phyloP scores from a whole-genome alignment of 352 stramenopile genomes.

The Aphanomyces astaci region DNA sequence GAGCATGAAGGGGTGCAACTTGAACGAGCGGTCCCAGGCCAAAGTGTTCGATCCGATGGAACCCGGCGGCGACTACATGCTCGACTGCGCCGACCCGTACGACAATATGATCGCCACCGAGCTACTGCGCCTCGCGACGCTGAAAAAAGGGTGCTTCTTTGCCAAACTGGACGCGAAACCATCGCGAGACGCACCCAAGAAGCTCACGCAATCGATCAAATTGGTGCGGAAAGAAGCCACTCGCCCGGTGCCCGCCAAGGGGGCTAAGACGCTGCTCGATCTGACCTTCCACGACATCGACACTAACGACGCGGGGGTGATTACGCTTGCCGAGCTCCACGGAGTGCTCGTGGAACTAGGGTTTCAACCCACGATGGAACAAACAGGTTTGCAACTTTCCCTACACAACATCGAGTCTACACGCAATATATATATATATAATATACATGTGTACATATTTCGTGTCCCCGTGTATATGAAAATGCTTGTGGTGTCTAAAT shows the following conservation, averaged over 20 bases:
- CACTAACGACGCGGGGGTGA: constrained; percentile 44
- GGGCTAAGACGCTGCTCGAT: constrained; percentile 45
- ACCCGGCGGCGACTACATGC: constrained; percentile 53
- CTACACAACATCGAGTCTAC: no score
- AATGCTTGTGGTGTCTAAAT: no score
- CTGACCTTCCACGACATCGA: constrained; percentile 58
- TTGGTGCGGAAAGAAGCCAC: constrained; percentile 3
- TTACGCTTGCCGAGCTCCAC: constrained; percentile 54
- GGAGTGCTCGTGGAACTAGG: constrained; percentile 55
- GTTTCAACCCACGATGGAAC: constrained; percentile 34
- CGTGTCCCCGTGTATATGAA: no score
- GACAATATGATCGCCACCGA: constrained; percentile 70
- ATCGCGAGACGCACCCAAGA: constrained; percentile 22
- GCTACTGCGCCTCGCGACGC: constrained; percentile 60
- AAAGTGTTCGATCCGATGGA: constrained; percentile 64
- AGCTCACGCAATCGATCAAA: constrained; percentile 13
- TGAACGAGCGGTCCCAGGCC: constrained; percentile 25
- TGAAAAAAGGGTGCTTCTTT: constrained; percentile 64
- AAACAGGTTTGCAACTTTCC: background rate
- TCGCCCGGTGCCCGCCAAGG: background rate
- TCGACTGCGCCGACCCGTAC: constrained; percentile 61
- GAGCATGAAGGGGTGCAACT: constrained; percentile 54
- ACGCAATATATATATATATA: no score
- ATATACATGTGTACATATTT: no score
- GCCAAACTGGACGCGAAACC: constrained; percentile 36